Base-by-base conservation (phyloP, 768 basidiomycete genomes). In the Suillus decipiens region DNA sequence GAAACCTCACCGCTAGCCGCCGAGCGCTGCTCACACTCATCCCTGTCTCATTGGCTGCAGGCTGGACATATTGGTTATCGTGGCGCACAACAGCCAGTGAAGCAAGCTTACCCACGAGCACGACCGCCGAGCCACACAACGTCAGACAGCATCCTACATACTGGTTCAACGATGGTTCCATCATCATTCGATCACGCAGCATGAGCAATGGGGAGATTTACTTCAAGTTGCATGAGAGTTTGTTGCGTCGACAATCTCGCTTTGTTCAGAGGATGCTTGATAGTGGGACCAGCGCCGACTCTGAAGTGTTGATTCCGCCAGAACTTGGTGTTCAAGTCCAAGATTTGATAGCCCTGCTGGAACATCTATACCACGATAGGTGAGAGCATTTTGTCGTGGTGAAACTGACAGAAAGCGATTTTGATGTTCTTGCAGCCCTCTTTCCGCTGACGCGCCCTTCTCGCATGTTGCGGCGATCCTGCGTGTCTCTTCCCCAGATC, bases 141-240 rank as follows among this genome's bases (percentile, higher is more conserved):
- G 39, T 19, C 17, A 61, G 61, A 24, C 74, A 66, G 48, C 85
- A 89, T 70, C 79, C 81, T 0, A 73, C 74, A 28, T 88, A 84
- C 70, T 90, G 88, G 88, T 85, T 89, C 66, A 79, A 86, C 39
- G 89, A 90, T 68, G 89, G 86, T 63, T 84, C 84, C 22, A 70
- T 89, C 14, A 72, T 87, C 36, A 69, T 90, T 41, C 76, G 76
- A 63, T 65, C 67, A 75, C 82, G 41, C 72, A 79, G 63, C 70
- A 77, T 19, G 61, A 55, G 12, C 10, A 19, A 61, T 12, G 19
- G 31, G 34, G 31, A 51, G 24, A 70, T 79, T 31, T 67, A 78
- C 28, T 92, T 86, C 79, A 87, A 80, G 68, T 75, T 91, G 39
- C 88, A 89, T 68, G 73, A 73, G 41, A 76, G 79, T 4, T 70